phyloP scores from a whole-genome alignment of 805 yeast genomes.

The Limtongozyma cylindracea region DNA sequence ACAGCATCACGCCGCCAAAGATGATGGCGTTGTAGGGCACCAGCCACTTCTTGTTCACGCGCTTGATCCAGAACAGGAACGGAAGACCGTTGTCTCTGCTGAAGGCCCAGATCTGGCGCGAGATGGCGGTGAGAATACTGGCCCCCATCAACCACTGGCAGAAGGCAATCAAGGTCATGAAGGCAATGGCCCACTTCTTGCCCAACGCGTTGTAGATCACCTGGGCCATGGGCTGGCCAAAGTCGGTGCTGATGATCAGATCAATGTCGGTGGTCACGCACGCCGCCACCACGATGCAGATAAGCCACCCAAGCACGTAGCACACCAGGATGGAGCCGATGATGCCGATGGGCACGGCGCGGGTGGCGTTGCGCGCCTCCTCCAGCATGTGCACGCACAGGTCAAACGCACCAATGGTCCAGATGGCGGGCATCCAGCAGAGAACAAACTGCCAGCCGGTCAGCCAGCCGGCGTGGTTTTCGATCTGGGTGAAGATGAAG shows the following conservation, averaged over 20 bases:
- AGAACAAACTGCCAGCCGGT: slow-evolving; percentile 1
- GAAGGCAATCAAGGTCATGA: slow-evolving; percentile 1
- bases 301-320: not conserved
- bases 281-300: slow-evolving; percentile 1
- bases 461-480: slow-evolving; percentile 1
- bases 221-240: not conserved
- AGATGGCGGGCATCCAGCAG: slow-evolving; percentile 1
- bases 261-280: slow-evolving; percentile 1
- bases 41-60: not conserved
- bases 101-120: not conserved
- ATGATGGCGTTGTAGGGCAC: not conserved
- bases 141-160: not conserved
- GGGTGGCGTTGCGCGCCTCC: not conserved
- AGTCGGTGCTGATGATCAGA: slow-evolving; percentile 1
- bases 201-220: not conserved
- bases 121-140: not conserved
- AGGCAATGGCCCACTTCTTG: slow-evolving; percentile 1
- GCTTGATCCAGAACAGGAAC: not conserved
- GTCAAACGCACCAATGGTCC: slow-evolving; percentile 1
- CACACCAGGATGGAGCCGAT: not conserved
- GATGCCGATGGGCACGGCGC: not conserved
- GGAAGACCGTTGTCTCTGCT: not conserved
- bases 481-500: slow-evolving; percentile 1
- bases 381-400: not conserved
- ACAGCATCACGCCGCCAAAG: slow-evolving; percentile 1